phyloP scores from a whole-genome alignment of 2,329 filamentous ascomycete species.

The Aspergillus costaricaensis region DNA sequence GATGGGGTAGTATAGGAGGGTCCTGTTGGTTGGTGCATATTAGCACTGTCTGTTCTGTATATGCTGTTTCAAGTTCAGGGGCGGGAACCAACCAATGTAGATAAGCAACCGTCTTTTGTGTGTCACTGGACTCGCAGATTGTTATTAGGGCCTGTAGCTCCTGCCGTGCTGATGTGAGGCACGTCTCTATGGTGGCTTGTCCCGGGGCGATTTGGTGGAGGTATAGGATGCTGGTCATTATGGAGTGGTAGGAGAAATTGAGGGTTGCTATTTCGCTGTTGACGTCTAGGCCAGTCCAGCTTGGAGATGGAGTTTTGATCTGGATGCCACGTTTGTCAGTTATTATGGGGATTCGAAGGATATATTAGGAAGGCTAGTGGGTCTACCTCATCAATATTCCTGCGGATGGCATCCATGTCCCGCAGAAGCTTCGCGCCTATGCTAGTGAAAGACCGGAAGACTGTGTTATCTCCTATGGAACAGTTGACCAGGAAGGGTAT shows the following conservation, averaged over 20 bases:
- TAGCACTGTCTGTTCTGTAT: no score
- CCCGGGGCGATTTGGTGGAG: slow-evolving; percentile 13
- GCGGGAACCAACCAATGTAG: slow-evolving; percentile 20
- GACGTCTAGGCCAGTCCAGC: slow-evolving; percentile 23
- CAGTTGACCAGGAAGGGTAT: no score
- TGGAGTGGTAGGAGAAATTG: slow-evolving; percentile 24
- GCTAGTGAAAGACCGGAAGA: no score
- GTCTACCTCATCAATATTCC: no score
- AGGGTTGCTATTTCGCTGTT: slow-evolving; percentile 23
- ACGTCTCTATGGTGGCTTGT: slow-evolving; percentile 3
- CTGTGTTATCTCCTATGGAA: no score
- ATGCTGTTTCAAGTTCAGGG: no score
- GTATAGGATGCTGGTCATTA: slow-evolving; percentile 24
- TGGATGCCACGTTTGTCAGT: neutral
- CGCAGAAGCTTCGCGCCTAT: no score
- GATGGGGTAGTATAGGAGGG: slow-evolving; percentile 24
- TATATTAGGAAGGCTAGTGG: neutral
- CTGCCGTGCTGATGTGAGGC: slow-evolving; percentile 24
- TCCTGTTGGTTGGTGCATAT: slow-evolving; percentile 13
- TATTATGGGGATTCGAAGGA: neutral
- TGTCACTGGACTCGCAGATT: neutral
- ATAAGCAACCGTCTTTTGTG: slow-evolving; percentile 14
- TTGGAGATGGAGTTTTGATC: slow-evolving; percentile 15
- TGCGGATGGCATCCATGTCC: no score
- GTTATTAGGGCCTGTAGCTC: slow-evolving; percentile 19